Percentiles rank a stretch among this genome's conserved stretches.
phyloP scores from a whole-genome alignment of 1,139 yeast genomes.

The Kurtzmaniella quercitrusa region DNA sequence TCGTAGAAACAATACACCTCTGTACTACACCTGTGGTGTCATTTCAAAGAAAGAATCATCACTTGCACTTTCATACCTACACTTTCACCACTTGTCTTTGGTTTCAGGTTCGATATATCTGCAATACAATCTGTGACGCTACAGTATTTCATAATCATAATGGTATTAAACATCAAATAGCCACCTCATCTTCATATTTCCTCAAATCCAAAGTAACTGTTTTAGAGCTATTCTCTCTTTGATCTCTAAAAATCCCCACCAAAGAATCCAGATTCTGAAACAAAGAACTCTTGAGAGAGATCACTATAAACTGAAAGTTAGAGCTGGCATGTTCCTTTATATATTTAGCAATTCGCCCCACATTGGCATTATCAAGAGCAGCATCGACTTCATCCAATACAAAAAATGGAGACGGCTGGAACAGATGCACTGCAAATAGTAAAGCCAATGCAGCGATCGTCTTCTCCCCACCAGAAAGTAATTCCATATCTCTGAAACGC shows the following conservation, averaged over 20 bases:
- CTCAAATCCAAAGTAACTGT: slow-evolving; percentile 73
- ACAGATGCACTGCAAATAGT: slow-evolving; percentile 85
- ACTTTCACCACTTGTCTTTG: no score
- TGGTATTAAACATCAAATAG: slow-evolving; percentile 10
- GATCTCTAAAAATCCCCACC: slow-evolving; percentile 92
- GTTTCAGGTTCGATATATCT: no score
- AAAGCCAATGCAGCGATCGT: slow-evolving; percentile 94
- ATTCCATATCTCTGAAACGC: slow-evolving; percentile 88
- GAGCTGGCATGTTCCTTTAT: slow-evolving; percentile 75
- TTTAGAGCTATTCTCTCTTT: slow-evolving; percentile 66
- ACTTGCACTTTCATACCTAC: no score
- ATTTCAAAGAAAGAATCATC: no score
- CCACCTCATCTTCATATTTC: slow-evolving; percentile 48
- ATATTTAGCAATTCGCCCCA: slow-evolving; percentile 77
- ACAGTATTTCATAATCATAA: background rate
- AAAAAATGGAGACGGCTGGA: slow-evolving; percentile 92
- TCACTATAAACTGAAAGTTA: slow-evolving; percentile 86
- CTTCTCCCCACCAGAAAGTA: slow-evolving; percentile 94
- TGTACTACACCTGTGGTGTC: no score
- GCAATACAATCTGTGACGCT: no score
- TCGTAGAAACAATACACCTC: no score
- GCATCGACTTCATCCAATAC: slow-evolving; percentile 97
- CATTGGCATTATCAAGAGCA: slow-evolving; percentile 88
- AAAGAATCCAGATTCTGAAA: slow-evolving; percentile 87
- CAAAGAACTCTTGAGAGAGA: slow-evolving; percentile 81